These are phyloP conservation scores for Silene noctiflora DNA, from an alignment of 179 eudicot genomes.

Conservation along the genomic window DNA sequence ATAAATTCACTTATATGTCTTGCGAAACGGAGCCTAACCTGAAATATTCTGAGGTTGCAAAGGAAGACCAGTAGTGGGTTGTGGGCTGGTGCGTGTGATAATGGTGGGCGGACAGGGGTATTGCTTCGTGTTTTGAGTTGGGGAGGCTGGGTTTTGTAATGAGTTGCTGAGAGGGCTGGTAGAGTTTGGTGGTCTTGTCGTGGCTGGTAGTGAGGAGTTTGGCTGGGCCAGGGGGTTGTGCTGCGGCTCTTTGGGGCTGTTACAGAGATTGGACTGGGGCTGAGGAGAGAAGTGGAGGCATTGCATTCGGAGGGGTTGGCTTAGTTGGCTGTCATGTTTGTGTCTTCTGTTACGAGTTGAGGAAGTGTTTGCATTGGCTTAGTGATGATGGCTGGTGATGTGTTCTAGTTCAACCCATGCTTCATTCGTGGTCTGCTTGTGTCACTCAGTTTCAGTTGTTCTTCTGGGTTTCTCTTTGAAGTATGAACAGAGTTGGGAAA, in stretches of 20 bases:
- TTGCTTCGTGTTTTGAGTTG: background rate
- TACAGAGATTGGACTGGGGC: background rate
- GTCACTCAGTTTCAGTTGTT: background rate
- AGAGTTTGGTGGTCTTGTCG: background rate
- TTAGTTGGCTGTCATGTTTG: background rate
- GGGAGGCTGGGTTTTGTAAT: background rate
- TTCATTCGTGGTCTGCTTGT: background rate
- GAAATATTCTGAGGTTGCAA: background rate
- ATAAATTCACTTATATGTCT: too few relatives aligned
- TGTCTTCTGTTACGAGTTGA: background rate
- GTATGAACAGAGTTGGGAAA: background rate
- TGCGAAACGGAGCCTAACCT: too few relatives aligned
- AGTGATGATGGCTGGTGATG: background rate
- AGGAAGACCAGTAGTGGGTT: background rate
- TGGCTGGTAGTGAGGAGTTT: background rate
- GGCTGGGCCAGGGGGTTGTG: background rate
- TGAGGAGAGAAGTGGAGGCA: background rate
- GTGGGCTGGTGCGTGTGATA: background rate
- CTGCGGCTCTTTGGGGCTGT: background rate
- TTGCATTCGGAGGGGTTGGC: background rate
- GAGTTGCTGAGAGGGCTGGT: background rate
- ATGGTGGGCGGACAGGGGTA: background rate
- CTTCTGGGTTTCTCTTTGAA: background rate
- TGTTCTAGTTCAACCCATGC: background rate
- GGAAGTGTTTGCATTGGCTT: background rate